These are phyloP conservation scores for Aspergillus calidoustus DNA, from an alignment of 2,329 filamentous ascomycete genomes.

Conservation along the genomic window DNA sequence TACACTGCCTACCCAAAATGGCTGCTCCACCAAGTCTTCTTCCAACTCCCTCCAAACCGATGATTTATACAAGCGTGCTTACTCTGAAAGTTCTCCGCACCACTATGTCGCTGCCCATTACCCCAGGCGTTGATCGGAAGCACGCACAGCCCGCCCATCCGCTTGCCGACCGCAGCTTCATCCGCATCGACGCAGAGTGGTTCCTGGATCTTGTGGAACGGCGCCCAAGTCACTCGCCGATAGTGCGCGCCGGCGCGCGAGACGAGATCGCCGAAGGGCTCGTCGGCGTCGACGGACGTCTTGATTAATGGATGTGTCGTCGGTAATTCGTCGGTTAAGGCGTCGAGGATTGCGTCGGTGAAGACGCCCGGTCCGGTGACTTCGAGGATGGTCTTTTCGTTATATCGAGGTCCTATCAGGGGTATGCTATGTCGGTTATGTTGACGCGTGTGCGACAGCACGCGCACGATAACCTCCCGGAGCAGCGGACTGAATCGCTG, in stretches of 20 bases:
- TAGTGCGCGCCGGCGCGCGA: constrained; percentile 13
- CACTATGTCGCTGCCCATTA: constrained; percentile 42
- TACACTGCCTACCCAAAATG: constrained; percentile 29
- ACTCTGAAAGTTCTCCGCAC: constrained; percentile 32
- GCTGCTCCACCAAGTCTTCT: constrained; percentile 37
- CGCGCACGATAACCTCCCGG: constrained; percentile 36
- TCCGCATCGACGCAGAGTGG: constrained; percentile 32
- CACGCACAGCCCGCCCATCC: constrained; percentile 83
- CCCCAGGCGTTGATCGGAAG: constrained; percentile 72
- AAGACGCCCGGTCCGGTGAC: constrained; percentile 41
- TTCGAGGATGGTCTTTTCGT: constrained; percentile 35
- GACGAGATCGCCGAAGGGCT: constrained; percentile 28
- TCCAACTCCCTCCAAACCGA: constrained; percentile 40
- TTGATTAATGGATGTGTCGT: constrained; percentile 30
- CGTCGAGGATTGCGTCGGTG: constrained; percentile 39
- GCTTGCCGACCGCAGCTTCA: constrained; percentile 51
- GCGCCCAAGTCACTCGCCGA: constrained; percentile 40
- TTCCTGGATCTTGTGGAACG: constrained; percentile 34
- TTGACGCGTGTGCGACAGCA: constrained; percentile 36
- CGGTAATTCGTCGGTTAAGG: constrained; percentile 34
- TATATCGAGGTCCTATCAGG: constrained; percentile 26
- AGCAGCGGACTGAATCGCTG: constrained; percentile 41
- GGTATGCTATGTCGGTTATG: constrained; percentile 26
- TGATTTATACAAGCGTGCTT: constrained; percentile 40
- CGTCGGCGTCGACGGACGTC: constrained; percentile 30